Conservation (phyloP, 306 rosid genomes). For the Vigna reflexopilosa region DNA sequence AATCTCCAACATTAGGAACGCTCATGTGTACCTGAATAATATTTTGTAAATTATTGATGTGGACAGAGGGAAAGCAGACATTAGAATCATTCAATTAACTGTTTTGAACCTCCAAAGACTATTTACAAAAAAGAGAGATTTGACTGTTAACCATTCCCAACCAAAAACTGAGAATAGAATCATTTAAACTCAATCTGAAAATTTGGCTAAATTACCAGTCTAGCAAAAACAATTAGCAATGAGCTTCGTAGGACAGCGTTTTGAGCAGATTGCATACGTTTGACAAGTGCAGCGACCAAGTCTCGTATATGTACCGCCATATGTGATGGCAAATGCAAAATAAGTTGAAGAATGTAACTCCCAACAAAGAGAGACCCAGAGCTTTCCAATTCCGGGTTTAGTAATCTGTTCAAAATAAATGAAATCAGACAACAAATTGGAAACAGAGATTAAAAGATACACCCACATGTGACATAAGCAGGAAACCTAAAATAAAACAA, state of each 20-base stretch:
- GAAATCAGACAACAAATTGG: conserved; percentile 45
- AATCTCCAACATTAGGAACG: conserved; percentile 82
- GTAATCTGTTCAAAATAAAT: conserved; percentile 67
- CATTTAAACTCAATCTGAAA: conserved; percentile 19
- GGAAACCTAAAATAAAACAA: conserved; percentile 1
- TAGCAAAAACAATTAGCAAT: conserved; percentile 85
- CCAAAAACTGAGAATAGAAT: conserved; percentile 20
- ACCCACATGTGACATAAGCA: not conserved
- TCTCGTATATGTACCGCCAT: conserved; percentile 84
- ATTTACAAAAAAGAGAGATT: conserved; percentile 26
- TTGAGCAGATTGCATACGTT: conserved; percentile 89
- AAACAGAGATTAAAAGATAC: not conserved
- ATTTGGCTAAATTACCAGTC: conserved; percentile 67
- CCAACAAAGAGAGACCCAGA: conserved; percentile 97
- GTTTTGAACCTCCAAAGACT: conserved; percentile 17
- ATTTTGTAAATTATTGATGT: not conserved
- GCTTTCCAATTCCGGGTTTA: conserved; percentile 87
- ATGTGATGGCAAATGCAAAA: conserved; percentile 86
- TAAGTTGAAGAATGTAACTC: conserved; percentile 87
- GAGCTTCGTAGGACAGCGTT: conserved; percentile 77
- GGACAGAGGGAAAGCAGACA: not conserved
- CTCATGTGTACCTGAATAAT: conserved; percentile 88
- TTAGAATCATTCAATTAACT: conserved; percentile 33
- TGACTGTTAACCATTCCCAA: conserved; percentile 23
- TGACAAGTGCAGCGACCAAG: conserved; percentile 84